Base-by-base conservation (phyloP, 108 stramenopile species). In the Nannochloropsis oceanica region DNA sequence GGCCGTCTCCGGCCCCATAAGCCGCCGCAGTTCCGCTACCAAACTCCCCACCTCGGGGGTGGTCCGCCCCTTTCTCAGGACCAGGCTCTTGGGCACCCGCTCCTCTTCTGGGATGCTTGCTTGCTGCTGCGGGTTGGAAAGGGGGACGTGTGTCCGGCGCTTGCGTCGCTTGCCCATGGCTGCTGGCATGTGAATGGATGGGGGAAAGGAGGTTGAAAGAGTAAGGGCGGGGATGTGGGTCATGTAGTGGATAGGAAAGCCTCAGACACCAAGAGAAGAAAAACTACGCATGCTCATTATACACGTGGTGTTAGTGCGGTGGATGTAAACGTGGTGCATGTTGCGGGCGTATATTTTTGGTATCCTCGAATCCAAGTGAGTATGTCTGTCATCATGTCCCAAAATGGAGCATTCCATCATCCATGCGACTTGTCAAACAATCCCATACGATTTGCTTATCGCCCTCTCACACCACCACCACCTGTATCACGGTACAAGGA, bases 1-100 rank as follows among this genome's bases (percentile, higher is more conserved):
- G 0, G 99, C 99, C 1, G 99, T 99, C 92, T 96, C 92, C 11
- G 99, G 99, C 46, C 94, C 90, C 97, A 99, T 97, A 8, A 98
- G 59, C 84, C 93, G 90, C 42, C 99, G 93, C 80, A 98, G 80
- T 73, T 98, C 97, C 82, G 92, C 82, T 8, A 97, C 95, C 73
- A 98, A 86, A 82, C 95, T 95, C 11, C 87, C 84, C 18, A 98
- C 90, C 25, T 90, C 44, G 7, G 84, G 24, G 24, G 83, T 85
- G 81, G 83, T 85, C 85, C 88, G 83, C 0, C 91, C 91, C 83
- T 84, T 86, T 44, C 43, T 86, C 42, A 92, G 81, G 26, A 92
- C 89, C 50, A 91, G 84, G 85, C 81, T 88, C 42, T 87, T 87
- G 14, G 91, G 91, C 5, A 90, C 81, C 59, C 88, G 85, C 14